phyloP scores from a whole-genome alignment of 164 flowering plant species.

The Aristolochia californica region DNA sequence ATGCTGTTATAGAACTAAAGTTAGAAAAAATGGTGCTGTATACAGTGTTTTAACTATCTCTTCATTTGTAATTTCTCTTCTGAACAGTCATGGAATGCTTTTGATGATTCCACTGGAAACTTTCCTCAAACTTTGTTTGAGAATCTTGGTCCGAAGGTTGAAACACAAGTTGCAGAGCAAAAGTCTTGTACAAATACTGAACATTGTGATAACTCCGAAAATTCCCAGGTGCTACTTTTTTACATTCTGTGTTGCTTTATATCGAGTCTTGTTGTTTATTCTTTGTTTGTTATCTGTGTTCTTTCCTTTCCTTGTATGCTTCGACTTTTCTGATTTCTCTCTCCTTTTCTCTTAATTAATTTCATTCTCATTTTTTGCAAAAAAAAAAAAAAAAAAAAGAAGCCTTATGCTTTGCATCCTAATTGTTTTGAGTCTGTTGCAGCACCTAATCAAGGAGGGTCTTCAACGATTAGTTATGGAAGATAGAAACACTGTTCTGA shows the following conservation, averaged over 20 bases:
- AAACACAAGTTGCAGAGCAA: conserved; percentile 18
- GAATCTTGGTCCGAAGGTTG: conserved; percentile 13
- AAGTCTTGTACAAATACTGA: conserved; percentile 18
- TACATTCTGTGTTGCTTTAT: neutral
- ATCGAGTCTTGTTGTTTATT: too few relatives aligned
- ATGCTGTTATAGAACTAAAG: too few relatives aligned
- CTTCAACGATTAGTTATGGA: conserved; percentile 12
- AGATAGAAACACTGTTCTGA: conserved; percentile 11
- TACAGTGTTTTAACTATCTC: too few relatives aligned
- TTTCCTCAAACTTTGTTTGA: conserved; percentile 14
- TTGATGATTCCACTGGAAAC: conserved; percentile 32
- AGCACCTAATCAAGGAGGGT: conserved; percentile 22
- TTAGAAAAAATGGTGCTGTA: too few relatives aligned
- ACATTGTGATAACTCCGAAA: conserved; percentile 18
- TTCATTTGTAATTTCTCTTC: neutral
- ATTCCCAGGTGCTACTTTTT: conserved; percentile 29
- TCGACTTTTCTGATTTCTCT: too few relatives aligned
- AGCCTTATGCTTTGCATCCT: neutral
- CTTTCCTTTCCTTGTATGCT: too few relatives aligned
- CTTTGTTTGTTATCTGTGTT: too few relatives aligned
- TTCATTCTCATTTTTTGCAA: neutral
- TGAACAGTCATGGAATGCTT: conserved; percentile 67
- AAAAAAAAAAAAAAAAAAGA: neutral
- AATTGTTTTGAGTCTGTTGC: conserved; percentile 6
- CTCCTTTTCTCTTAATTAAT: too few relatives aligned